phyloP scores from a whole-genome alignment of 2,329 filamentous ascomycete species.

The Talaromyces sp. region DNA sequence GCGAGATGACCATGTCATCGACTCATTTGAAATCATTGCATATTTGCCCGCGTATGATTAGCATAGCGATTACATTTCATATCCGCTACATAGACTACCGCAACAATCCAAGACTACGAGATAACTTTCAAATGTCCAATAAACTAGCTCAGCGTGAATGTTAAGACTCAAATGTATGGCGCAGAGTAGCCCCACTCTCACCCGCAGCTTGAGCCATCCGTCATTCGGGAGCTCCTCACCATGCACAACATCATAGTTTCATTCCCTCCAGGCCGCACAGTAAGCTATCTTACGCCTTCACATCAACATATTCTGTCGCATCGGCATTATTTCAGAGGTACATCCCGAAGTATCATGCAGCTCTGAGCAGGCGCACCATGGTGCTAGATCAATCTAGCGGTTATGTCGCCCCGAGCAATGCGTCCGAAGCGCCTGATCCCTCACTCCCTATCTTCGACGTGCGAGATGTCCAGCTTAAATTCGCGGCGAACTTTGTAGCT shows the following conservation, averaged over 20 bases:
- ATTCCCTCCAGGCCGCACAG: not conserved
- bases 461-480: conserved; percentile 87
- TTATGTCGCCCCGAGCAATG: conserved; percentile 65
- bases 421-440: conserved; percentile 58
- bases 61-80: conserved; percentile 5
- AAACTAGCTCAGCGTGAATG: no score
- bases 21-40: not conserved
- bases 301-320: not conserved
- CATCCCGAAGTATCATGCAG: conserved; percentile 3
- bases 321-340: not conserved
- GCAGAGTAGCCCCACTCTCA: not conserved
- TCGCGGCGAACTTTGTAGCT: conserved; percentile 92
- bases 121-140: not conserved
- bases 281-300: not conserved
- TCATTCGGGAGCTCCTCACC: not conserved
- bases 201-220: not conserved
- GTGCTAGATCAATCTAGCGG: conserved; percentile 68
- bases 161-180: not conserved
- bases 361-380: conserved; percentile 51
- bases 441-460: conserved; percentile 89
- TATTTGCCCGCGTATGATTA: conserved; percentile 1
- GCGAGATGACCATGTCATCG: not conserved
- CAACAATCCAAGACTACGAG: not conserved
- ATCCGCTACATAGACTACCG: not conserved
- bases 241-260: conserved; percentile 1